These are phyloP conservation scores for Emiliania huxleyi DNA, from an alignment of 78 protist genomes.

Conservation along the genomic window DNA sequence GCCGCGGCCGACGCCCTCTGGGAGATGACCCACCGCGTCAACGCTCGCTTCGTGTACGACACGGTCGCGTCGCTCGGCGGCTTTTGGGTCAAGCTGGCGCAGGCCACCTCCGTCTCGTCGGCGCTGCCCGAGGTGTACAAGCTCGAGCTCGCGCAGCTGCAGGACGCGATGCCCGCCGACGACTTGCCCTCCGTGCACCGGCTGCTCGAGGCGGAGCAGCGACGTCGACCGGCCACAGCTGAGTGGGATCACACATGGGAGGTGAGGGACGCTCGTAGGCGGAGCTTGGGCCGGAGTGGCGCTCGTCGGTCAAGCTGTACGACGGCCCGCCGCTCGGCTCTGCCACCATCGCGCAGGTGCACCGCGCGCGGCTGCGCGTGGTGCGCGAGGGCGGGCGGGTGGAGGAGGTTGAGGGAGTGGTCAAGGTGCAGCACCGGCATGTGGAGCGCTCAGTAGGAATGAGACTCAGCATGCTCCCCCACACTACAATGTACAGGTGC, in stretches of 20 bases:
- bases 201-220: neutral
- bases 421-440: neutral
- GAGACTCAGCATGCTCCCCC: no score
- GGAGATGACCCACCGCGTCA: neutral
- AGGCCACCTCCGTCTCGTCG: neutral
- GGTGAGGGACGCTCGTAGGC: no score
- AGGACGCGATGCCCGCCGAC: conserved; percentile 7
- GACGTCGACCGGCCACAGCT: no score
- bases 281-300: neutral
- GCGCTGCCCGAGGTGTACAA: neutral
- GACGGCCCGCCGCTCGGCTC: neutral
- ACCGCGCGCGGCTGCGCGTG: conserved; percentile 5
- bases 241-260: no score
- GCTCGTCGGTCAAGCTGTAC: neutral
- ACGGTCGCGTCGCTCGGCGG: neutral
- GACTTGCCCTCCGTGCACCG: neutral
- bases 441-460: no score
- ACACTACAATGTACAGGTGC: no score
- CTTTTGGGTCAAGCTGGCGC: neutral
- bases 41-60: neutral
- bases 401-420: neutral
- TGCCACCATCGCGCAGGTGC: conserved; percentile 32
- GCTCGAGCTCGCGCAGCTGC: neutral
- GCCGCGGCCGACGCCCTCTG: neutral
- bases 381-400: neutral